Base-by-base conservation (phyloP, 2,329 filamentous ascomycete genomes). In the Cordyceps sp. region DNA sequence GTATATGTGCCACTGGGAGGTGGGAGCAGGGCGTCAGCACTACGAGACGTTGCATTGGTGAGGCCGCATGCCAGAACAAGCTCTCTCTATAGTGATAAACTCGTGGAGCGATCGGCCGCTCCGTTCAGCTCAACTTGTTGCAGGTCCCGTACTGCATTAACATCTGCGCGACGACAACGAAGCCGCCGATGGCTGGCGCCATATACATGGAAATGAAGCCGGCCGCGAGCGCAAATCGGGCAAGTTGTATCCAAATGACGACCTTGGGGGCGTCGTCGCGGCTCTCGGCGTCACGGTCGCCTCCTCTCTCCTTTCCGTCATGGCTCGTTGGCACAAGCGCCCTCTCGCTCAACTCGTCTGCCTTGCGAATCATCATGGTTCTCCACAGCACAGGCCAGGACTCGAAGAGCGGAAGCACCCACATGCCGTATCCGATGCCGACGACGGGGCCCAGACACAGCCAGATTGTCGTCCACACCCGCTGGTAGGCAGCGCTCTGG, bases 381-480 rank as follows among this genome's bases (percentile, higher is more conserved):
- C 19, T 30, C 33, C 33, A 34, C 9, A 34, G 29, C 4, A 34
- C 33, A 7, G 33, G 33, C 25, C 29, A 18, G 19, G 33, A 34
- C 14, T 34, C 33, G 8, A 31, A 19, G 0, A 34, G 13, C 6
- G 28, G 18, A 15, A 31, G 7, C 1, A 34, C 14, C 17, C 14
- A n/a, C 14, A 23, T 34, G 14, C 33, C 33, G 14, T 19, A 19
- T 3, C 33, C 33, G 10, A 22, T 20, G 17, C 30, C 34, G 21
- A 36, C 23, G 21, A 30, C 18, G 19, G 33, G 33, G 4, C 34
- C 34, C 8, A 32, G 19, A 21, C 30, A 31, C 8, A 36, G 27
- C 34, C 34, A 36, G 4, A 32, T 20, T 30, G 33, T 36, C 3
- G 30, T 36, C 34, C 30, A 36, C 4, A 33, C 31, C 7, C 34